Base-by-base conservation (phyloP, 441 rosid genomes). In the Gossypium davidsonii region DNA sequence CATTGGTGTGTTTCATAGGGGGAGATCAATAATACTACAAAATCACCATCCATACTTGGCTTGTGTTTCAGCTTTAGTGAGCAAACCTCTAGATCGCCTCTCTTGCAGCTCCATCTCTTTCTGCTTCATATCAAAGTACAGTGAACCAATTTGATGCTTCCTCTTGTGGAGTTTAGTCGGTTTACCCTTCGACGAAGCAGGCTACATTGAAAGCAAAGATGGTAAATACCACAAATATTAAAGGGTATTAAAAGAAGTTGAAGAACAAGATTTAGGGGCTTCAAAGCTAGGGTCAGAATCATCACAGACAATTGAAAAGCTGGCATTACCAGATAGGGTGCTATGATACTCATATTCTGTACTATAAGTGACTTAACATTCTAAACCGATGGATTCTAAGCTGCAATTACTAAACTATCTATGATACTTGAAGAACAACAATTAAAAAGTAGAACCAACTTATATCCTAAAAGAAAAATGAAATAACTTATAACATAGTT, bases 31-130 rank as follows among this genome's bases (percentile, higher is more conserved):
- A n/a, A 10, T 52, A 21, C 55, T 48, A 39, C 21, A 71, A 78
- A 15, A 78, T 92, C 88, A 92, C 97, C 98, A 91, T 76, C 98
- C 96, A 70, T 94, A 92, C 76, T 94, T 90, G 70, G 89, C 97
- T 31, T 94, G 97, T 9, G 97, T 92, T 83, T 92, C 89, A 52
- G 99, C 85, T 85, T 92, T 94, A 1, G 98, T 90, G 60, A 86
- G 92, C 73, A 89, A 77, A 23, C 98, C 99, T 75, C 77, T 88
- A 4, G 99, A 74, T 8, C 97, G 96, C 72, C 97, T 85, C 82
- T 94, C 99, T 12, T 88, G 18, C 62, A 91, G 80, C 77, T 92
- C 98, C 74, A 71, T 76, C 88, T 92, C 98, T 71, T 91, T 92
- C 79, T 92, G 97, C 85, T 75, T 92, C 96, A 92, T 90, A 75